These are phyloP conservation scores for Coprinellus micaceus DNA, from an alignment of 768 basidiomycete species.

Conservation along the genomic window DNA sequence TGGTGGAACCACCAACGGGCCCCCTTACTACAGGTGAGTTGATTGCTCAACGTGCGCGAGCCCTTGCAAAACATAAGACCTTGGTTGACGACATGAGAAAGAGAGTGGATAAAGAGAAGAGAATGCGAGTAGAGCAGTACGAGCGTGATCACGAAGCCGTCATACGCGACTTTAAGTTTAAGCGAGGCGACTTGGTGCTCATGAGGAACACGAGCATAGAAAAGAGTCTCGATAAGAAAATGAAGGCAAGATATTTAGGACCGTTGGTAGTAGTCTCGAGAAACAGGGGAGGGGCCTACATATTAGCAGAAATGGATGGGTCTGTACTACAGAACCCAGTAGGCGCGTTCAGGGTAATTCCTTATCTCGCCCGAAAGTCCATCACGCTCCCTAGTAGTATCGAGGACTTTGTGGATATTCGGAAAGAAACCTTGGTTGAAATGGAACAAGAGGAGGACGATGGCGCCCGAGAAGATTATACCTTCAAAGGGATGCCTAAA, in stretches of 20 bases:
- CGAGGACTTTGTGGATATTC: background rate
- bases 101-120: conserved; percentile 11
- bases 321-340: conserved; percentile 16
- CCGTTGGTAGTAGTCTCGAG: conserved; percentile 30
- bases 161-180: conserved; percentile 18
- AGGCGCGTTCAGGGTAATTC: conserved; percentile 18
- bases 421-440: too few relatives aligned
- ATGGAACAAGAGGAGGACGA: too few relatives aligned
- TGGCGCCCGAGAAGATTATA: too few relatives aligned
- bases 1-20: conserved; percentile 17
- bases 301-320: conserved; percentile 29
- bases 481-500: too few relatives aligned
- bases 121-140: conserved; percentile 18
- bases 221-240: conserved; percentile 26
- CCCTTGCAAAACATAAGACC: conserved; percentile 16
- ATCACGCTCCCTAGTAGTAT: background rate
- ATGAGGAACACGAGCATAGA: conserved; percentile 31
- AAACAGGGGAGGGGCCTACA: conserved; percentile 27
- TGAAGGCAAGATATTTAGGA: conserved; percentile 33
- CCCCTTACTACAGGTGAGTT: conserved; percentile 16
- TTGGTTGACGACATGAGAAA: conserved; percentile 19
- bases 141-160: conserved; percentile 13
- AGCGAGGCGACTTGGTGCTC: conserved; percentile 30
- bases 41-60: conserved; percentile 17
- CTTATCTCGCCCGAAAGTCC: conserved; percentile 13